Evolutionary conservation across 2,329 filamentous ascomycete species (phyloP).

Genomic region (Cucurbitaria berberidis): DNA sequence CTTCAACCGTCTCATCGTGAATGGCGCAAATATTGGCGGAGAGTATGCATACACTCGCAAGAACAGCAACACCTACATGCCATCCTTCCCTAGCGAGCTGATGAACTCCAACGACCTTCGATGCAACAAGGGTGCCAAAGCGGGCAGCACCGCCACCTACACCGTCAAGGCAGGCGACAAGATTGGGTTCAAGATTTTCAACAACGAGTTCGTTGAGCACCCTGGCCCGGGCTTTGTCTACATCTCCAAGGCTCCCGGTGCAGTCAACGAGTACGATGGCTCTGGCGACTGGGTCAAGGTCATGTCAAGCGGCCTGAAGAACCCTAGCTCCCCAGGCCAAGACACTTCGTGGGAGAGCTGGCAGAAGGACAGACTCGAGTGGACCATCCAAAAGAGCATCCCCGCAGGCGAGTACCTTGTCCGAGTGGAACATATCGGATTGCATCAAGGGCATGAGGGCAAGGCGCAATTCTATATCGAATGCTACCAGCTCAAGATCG

Average conservation of each 20-base stretch:
- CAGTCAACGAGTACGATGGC: constrained; percentile 72
- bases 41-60: constrained; percentile 45
- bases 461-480: constrained; percentile 47
- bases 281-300: constrained; percentile 56
- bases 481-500: constrained; percentile 56
- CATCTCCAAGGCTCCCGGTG: constrained; percentile 62
- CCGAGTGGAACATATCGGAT: constrained; percentile 43
- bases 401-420: constrained; percentile 51
- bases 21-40: constrained; percentile 37
- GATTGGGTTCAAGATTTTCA: constrained; percentile 58
- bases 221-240: constrained; percentile 48
- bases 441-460: constrained; percentile 39
- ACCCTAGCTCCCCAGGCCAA: constrained; percentile 25
- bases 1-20: constrained; percentile 46
- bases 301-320: constrained; percentile 40
- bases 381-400: constrained; percentile 51
- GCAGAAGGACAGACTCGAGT: constrained; percentile 52
- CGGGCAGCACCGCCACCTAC: constrained; percentile 45
- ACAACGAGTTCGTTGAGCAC: constrained; percentile 56
- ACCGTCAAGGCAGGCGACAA: constrained; percentile 54
- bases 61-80: constrained; percentile 46
- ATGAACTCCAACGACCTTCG: constrained; percentile 44
- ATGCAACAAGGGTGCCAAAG: constrained; percentile 45
- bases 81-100: constrained; percentile 37
- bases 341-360: constrained; percentile 44